phyloP scores from a whole-genome alignment of 176 grass and related monocot genomes.

The Luzula sylvatica region DNA sequence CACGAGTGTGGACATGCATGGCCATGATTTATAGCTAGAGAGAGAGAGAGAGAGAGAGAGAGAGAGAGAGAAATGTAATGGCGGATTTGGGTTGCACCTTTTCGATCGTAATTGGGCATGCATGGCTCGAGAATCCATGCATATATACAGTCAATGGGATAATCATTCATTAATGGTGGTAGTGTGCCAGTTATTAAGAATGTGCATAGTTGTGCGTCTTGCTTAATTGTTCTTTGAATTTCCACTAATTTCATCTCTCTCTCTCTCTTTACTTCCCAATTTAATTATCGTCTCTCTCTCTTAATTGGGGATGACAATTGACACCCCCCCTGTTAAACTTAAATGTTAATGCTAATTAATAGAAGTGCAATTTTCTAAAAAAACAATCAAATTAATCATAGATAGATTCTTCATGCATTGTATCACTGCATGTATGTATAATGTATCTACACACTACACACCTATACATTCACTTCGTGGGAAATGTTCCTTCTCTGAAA shows the following conservation, averaged over 20 bases:
- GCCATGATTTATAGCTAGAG: conserved; percentile 14
- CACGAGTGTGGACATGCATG: background rate
- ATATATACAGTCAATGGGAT: conserved; percentile 8
- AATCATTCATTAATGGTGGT: conserved; percentile 13
- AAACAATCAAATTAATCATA: conserved; percentile 19
- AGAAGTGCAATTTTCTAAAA: background rate
- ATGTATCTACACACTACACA: background rate
- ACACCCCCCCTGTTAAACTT: background rate
- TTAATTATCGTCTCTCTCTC: conserved; percentile 2
- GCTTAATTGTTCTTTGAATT: conserved; percentile 19
- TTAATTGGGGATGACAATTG: background rate
- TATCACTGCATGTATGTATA: background rate
- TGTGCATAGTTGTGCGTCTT: conserved; percentile 21
- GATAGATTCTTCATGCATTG: conserved; percentile 9
- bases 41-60: too few species aligned
- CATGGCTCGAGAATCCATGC: conserved; percentile 1
- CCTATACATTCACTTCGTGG: background rate
- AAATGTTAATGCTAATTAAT: background rate
- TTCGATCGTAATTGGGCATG: background rate
- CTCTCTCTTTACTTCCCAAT: background rate
- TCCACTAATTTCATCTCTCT: background rate
- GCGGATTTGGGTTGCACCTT: background rate
- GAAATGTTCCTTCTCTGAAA: conserved; percentile 4
- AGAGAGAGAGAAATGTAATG: too few species aligned
- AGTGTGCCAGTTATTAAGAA: conserved; percentile 10